Conservation (phyloP, 805 yeast genomes). For the Cyberlindnera mrakii region DNA sequence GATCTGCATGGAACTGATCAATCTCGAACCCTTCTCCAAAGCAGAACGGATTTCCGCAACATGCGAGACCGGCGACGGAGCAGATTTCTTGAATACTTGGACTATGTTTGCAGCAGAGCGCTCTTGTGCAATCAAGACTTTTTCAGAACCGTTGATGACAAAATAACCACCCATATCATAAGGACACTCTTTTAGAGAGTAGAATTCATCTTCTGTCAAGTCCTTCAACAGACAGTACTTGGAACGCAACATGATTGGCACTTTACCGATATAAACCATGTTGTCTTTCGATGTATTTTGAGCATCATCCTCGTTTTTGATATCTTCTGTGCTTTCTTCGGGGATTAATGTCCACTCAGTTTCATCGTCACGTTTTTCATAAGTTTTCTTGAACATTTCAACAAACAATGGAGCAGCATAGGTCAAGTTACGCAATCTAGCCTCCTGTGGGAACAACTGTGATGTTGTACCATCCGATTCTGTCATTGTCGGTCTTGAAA, state of each 20-base stretch:
- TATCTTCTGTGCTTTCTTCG: constrained; percentile 52
- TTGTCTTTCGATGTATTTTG: constrained; percentile 38
- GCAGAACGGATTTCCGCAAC: constrained; percentile 97
- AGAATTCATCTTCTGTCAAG: constrained; percentile 85
- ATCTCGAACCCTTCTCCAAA: constrained; percentile 92
- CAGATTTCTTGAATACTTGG: constrained; percentile 96
- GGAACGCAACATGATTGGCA: constrained; percentile 96
- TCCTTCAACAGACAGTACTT: constrained; percentile 92
- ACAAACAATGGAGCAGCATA: constrained; percentile 95
- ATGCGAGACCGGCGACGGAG: constrained; percentile 93
- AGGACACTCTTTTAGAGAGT: constrained; percentile 96
- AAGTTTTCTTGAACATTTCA: constrained; percentile 87
- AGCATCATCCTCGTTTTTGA: constrained; percentile 17
- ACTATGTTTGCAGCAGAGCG: constrained; percentile 98
- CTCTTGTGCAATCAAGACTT: constrained; percentile 97
- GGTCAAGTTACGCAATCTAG: constrained; percentile 90
- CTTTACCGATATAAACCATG: constrained; percentile 90
- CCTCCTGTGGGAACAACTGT: constrained; percentile 97
- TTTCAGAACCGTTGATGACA: constrained; percentile 96
- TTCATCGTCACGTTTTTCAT: constrained; percentile 76
- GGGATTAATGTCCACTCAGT: constrained; percentile 54
- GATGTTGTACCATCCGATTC: constrained; percentile 99
- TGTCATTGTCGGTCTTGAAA: constrained; percentile 96
- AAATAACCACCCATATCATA: constrained; percentile 99
- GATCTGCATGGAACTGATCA: constrained; percentile 90